These are phyloP conservation scores for Purshia tridentata DNA, from an alignment of 306 rosid species.

Conservation along the genomic window DNA sequence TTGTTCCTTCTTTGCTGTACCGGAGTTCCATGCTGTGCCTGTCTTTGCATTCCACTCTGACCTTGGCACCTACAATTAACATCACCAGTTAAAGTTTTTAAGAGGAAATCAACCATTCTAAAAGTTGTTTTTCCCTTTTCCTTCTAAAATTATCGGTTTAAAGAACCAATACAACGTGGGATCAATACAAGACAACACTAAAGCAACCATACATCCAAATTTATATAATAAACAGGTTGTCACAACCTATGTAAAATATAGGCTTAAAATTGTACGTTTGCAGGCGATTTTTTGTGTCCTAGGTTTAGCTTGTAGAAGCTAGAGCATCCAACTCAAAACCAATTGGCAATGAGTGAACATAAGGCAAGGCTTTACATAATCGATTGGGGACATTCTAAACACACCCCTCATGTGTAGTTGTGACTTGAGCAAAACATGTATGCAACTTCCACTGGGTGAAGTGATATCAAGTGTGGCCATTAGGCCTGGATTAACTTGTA, in stretches of 20 bases:
- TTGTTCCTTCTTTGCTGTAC: slow-evolving; percentile 52
- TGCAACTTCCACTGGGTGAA: too few relatives aligned
- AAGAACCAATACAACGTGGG: background rate
- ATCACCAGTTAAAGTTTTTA: background rate
- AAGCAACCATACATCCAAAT: background rate
- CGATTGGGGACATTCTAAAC: too few relatives aligned
- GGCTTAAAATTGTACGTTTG: background rate
- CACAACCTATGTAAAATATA: background rate
- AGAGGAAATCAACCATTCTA: background rate
- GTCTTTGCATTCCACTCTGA: slow-evolving; percentile 66
- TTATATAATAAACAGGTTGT: background rate
- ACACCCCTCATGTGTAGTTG: too few relatives aligned
- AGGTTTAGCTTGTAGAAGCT: too few relatives aligned
- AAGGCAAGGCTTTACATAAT: too few relatives aligned
- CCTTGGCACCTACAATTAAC: slow-evolving; percentile 62
- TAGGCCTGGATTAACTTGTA: too few relatives aligned
- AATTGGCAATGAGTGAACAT: too few relatives aligned
- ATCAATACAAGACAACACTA: background rate
- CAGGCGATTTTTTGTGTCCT: too few relatives aligned
- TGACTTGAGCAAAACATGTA: too few relatives aligned
- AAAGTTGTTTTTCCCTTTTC: too few relatives aligned
- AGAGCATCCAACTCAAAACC: too few relatives aligned
- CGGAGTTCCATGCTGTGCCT: slow-evolving; percentile 32
- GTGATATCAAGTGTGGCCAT: too few relatives aligned
- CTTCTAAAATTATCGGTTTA: background rate